Percentiles rank a stretch among this genome's conserved stretches.
These are phyloP conservation scores for Fusarium piperis DNA, from an alignment of 2,329 filamentous ascomycete species.

Conservation along the genomic window DNA sequence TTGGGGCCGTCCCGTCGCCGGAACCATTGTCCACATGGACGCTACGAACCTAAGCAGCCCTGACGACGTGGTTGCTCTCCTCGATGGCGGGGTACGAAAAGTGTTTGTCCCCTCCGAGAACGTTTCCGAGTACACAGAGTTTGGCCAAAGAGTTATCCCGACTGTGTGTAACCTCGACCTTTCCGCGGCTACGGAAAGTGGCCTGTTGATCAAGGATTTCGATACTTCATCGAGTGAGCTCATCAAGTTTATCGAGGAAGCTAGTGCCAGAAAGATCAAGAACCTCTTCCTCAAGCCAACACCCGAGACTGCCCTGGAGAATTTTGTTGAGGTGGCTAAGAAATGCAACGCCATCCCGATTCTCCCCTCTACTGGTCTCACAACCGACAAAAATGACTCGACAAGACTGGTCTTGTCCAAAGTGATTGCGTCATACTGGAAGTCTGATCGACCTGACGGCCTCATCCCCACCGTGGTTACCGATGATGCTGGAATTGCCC, in stretches of 20 bases:
- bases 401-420: slow-evolving; percentile 68
- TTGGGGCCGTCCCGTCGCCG: slow-evolving; percentile 59
- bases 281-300: slow-evolving; percentile 62
- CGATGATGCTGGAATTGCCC: slow-evolving; percentile 83
- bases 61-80: slow-evolving; percentile 80
- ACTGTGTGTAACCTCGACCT: slow-evolving; percentile 58
- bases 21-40: slow-evolving; percentile 77
- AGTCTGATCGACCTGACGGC: slow-evolving; percentile 83
- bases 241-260: slow-evolving; percentile 56
- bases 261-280: slow-evolving; percentile 57
- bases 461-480: slow-evolving; percentile 91
- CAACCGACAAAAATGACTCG: slow-evolving; percentile 70
- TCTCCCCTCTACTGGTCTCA: slow-evolving; percentile 75
- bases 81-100: slow-evolving; percentile 86
- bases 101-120: slow-evolving; percentile 82
- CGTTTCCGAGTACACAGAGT: slow-evolving; percentile 66
- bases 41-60: slow-evolving; percentile 73
- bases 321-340: slow-evolving; percentile 59
- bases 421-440: slow-evolving; percentile 78
- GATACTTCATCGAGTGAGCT: slow-evolving; percentile 55
- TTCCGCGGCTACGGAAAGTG: slow-evolving; percentile 58
- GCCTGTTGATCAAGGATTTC: slow-evolving; percentile 63
- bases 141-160: slow-evolving; percentile 66
- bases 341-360: slow-evolving; percentile 73
- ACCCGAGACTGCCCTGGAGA: slow-evolving; percentile 56